A percentile compares a stretch with the other conserved stretches of the same genome.
Conservation (phyloP, 495 filamentous ascomycete species). For the Glutinoglossum americanum region DNA sequence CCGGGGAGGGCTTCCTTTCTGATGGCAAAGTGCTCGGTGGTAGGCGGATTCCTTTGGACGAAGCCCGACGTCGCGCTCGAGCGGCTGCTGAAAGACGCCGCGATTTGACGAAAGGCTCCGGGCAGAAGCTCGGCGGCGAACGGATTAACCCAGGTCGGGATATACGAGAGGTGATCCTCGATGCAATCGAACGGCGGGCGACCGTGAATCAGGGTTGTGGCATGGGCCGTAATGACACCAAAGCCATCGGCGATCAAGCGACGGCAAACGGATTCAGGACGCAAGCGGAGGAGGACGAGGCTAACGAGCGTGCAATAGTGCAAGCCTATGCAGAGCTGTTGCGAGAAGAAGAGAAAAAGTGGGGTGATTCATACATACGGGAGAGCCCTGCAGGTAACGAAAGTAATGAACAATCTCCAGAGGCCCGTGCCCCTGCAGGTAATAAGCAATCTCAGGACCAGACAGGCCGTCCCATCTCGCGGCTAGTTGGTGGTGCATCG, state of each 20-base stretch:
- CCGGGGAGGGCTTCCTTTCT: constrained; percentile 73
- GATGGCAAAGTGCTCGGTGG: constrained; percentile 56
- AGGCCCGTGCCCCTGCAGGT: neutral
- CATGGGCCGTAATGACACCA: constrained; percentile 42
- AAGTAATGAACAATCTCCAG: neutral
- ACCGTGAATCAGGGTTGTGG: constrained; percentile 50
- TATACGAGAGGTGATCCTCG: constrained; percentile 52
- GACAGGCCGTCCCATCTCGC: neutral
- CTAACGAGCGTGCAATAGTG: constrained; percentile 75
- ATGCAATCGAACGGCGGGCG: constrained; percentile 47
- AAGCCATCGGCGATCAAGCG: constrained; percentile 40
- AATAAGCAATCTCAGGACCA: neutral
- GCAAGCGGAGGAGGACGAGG: constrained; percentile 71
- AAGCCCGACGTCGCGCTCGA: constrained; percentile 56
- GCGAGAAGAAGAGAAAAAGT: constrained; percentile 61
- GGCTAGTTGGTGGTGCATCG: neutral
- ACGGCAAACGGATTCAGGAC: constrained; percentile 57
- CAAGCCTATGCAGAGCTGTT: constrained; percentile 75
- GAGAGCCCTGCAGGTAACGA: constrained; percentile 24
- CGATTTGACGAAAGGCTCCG: constrained; percentile 36
- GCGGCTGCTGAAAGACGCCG: constrained; percentile 53
- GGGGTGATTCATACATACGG: constrained; percentile 40
- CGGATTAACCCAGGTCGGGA: constrained; percentile 39
- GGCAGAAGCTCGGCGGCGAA: constrained; percentile 52
- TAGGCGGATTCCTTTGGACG: constrained; percentile 39